These are phyloP conservation scores for Nidula niveotomentosa DNA, from an alignment of 1,284 basidiomycete species.

Conservation along the genomic window DNA sequence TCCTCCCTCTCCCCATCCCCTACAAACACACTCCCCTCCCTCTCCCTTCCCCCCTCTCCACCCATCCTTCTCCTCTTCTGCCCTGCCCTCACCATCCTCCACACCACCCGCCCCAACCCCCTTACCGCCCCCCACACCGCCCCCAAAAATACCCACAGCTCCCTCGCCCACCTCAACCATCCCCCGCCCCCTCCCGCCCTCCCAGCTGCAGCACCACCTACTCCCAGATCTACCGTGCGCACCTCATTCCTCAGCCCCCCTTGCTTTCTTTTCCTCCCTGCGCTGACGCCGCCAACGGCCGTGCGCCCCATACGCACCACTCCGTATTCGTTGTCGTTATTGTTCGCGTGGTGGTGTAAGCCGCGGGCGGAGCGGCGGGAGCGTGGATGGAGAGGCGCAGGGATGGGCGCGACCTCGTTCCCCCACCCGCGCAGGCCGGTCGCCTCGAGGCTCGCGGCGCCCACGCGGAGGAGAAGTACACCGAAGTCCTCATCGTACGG, in stretches of 20 bases:
- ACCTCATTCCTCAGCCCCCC: constrained; percentile 52
- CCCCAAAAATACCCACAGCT: constrained; percentile 39
- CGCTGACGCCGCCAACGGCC: constrained; percentile 26
- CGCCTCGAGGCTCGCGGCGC: constrained; percentile 72
- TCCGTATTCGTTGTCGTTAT: constrained; percentile 6
- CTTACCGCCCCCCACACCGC: constrained; percentile 29
- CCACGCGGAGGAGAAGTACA: constrained; percentile 65
- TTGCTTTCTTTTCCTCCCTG: constrained; percentile 10
- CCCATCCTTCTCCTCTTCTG: constrained; percentile 6
- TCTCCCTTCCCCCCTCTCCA: constrained; percentile 1
- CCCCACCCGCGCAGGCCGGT: constrained; percentile 69
- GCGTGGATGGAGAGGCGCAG: constrained; percentile 20
- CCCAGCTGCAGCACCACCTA: constrained; percentile 6
- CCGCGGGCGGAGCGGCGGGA: not conserved
- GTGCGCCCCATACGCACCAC: constrained; percentile 34
- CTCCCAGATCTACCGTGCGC: constrained; percentile 34
- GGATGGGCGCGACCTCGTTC: constrained; percentile 65
- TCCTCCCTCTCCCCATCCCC: not conserved
- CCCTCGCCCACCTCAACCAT: constrained; percentile 43
- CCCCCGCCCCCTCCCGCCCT: not conserved
- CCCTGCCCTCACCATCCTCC: constrained; percentile 12
- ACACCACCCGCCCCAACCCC: constrained; percentile 17
- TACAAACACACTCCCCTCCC: constrained; percentile 2
- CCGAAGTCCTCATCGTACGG: constrained; percentile 73
- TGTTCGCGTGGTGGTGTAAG: not conserved